Percentiles rank a stretch among this genome's conserved stretches.
Evolutionary conservation across 768 basidiomycete species (phyloP).

Genomic region (Podaxis mareebaensis): DNA sequence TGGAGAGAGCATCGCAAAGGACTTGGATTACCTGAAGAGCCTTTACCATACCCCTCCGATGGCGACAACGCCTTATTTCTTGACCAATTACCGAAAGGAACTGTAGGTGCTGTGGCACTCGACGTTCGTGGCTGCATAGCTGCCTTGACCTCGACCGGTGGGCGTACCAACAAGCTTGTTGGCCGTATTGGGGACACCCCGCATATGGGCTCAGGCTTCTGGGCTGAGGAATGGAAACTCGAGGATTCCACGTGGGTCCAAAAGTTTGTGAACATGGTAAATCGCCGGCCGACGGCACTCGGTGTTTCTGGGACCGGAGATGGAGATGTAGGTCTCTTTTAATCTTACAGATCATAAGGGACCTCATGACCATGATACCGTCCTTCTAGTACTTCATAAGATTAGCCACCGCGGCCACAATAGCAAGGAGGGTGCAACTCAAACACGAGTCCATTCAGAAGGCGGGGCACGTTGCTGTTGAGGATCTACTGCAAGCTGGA

Average conservation of each 20-base stretch:
- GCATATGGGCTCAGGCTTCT: constrained; percentile 74
- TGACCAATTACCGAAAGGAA: constrained; percentile 70
- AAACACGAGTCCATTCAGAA: constrained; percentile 53
- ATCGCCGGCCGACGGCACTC: constrained; percentile 41
- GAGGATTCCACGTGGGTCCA: neutral
- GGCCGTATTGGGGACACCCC: constrained; percentile 87
- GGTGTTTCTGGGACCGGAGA: constrained; percentile 87
- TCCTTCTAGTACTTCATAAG: constrained; percentile 72
- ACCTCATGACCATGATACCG: neutral
- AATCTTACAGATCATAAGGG: constrained; percentile 9
- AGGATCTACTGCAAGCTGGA: constrained; percentile 56
- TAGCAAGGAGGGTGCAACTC: constrained; percentile 67
- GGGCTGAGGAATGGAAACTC: constrained; percentile 76
- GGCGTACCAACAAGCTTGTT: constrained; percentile 79
- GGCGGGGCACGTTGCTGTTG: constrained; percentile 56
- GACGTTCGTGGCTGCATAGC: constrained; percentile 76
- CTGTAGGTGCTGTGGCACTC: constrained; percentile 83
- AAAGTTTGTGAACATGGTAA: constrained; percentile 11
- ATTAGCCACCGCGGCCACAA: constrained; percentile 60
- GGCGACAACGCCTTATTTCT: constrained; percentile 31
- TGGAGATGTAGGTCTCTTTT: constrained; percentile 60
- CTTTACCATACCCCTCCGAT: constrained; percentile 37
- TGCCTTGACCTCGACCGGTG: constrained; percentile 77
- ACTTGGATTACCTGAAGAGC: constrained; percentile 72
- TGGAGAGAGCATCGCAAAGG: constrained; percentile 80